Base-by-base conservation (phyloP, 345 rosid genomes). In the Mangifera indica region DNA sequence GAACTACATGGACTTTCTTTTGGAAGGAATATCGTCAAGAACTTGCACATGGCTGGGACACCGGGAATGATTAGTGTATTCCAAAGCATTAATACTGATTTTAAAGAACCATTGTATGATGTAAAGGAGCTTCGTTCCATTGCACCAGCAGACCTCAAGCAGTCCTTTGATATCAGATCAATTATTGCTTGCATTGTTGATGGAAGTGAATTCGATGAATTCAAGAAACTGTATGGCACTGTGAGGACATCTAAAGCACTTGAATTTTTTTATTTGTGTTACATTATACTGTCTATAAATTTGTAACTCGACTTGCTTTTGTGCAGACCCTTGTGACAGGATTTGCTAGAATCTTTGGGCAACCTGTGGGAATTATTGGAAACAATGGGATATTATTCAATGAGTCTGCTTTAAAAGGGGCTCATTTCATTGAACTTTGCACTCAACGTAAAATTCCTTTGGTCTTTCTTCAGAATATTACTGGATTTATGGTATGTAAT, bases 381-480 rank as follows among this genome's bases (percentile, higher is more conserved):
- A 92, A 94, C 84, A 94, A 92, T 75, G 98, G 97, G 71, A 89
- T 94, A 83, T 68, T 92, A 65, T 94, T 94, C 67, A 86, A 89
- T 22, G 97, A 94, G 84, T 92, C 98, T 82, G 98, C 98, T 63
- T 78, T 94, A 11, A 94, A 94, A 83, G 98, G 98, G 77, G 88
- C 98, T 71, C 97, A 92, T 79, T 94, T 94, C 81, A 89, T 94
- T 61, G 98, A 94, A 74, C 60, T 94, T 65, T 94, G 97, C 69
- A 78, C 87, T 74, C 97, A 92, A 72, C 90, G 98, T 52, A 90
- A 87, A 73, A 94, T 92, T 74, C 97, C 98, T 46, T 75, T 92
- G 80, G 81, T 92, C 70, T 94, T 94, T 84, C 95, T 94, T 56
- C 98, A 92, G 82, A 94, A 90, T 77, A 90, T 94, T 78, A 88